phyloP scores from a whole-genome alignment of 192 early-diverging fungal genomes.

The Dissophora globulifera region DNA sequence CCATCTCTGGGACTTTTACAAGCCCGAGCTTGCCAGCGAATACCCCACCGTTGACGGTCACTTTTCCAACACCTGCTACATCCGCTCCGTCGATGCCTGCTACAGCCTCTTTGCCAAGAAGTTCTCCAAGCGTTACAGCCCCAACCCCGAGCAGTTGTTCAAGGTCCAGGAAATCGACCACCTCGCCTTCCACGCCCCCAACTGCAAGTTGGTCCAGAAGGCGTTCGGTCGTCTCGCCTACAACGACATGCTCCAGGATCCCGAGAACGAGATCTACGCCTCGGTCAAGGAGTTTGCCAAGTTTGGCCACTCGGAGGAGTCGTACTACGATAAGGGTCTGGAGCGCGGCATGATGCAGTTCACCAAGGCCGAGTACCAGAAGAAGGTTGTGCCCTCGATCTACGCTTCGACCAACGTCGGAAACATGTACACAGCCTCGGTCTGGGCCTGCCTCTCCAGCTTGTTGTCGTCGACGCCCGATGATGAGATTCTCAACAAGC shows the following conservation, averaged over 20 bases:
- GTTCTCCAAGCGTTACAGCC: constrained; percentile 43
- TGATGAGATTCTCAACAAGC: constrained; percentile 82
- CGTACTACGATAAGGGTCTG: constrained; percentile 86
- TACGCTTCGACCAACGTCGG: constrained; percentile 90
- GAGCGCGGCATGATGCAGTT: constrained; percentile 91
- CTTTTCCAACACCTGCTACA: constrained; percentile 92
- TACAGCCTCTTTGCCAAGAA: constrained; percentile 87
- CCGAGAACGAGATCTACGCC: constrained; percentile 65
- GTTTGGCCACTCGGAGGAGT: constrained; percentile 70
- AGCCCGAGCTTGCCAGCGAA: constrained; percentile 97
- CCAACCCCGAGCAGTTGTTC: constrained; percentile 54
- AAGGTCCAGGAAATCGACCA: constrained; percentile 74
- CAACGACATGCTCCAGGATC: constrained; percentile 91
- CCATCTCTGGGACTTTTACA: constrained; percentile 99
- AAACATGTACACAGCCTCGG: constrained; percentile 87
- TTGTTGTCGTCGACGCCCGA: constrained; percentile 79
- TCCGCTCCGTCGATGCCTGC: constrained; percentile 88
- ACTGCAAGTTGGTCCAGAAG: constrained; percentile 98
- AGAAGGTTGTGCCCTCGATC: constrained; percentile 83
- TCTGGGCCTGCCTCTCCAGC: constrained; percentile 77
- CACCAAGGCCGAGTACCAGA: constrained; percentile 77
- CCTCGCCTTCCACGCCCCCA: constrained; percentile 95
- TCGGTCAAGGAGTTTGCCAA: constrained; percentile 31
- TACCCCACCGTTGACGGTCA: constrained; percentile 98
- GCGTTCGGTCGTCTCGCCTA: constrained; percentile 89